A percentile compares a stretch with the other conserved stretches of the same genome.
phyloP scores from a whole-genome alignment of 192 early-diverging fungal species.

The Linnemannia hyalina region DNA sequence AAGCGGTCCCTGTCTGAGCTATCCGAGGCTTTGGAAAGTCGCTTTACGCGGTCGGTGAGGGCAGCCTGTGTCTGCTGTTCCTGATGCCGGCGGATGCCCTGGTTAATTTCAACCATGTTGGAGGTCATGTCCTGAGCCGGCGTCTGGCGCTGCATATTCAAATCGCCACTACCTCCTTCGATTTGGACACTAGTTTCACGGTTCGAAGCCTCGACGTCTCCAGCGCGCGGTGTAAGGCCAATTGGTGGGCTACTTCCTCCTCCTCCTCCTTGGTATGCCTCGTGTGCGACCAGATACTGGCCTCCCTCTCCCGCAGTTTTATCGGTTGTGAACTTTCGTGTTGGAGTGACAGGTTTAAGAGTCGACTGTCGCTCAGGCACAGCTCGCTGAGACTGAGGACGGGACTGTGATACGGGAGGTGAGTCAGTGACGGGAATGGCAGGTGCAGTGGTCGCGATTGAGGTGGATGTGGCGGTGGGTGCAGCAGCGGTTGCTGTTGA shows the following conservation, averaged over 20 bases:
- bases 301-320: constrained; percentile 40
- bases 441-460: background rate
- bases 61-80: constrained; percentile 49
- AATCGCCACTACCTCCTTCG: constrained; percentile 6
- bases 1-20: constrained; percentile 51
- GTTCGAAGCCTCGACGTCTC: constrained; percentile 12
- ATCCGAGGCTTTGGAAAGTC: constrained; percentile 49
- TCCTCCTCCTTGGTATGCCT: constrained; percentile 29
- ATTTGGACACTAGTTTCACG: constrained; percentile 24
- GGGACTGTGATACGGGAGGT: background rate
- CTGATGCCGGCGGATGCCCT: constrained; percentile 38
- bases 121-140: constrained; percentile 43
- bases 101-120: constrained; percentile 38
- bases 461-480: background rate
- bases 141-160: constrained; percentile 42
- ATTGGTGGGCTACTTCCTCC: background rate
- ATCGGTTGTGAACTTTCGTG: constrained; percentile 13
- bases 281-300: constrained; percentile 12
- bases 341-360: background rate
- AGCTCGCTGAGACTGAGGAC: background rate
- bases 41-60: constrained; percentile 45
- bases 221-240: constrained; percentile 30
- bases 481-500: constrained; percentile 1
- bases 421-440: background rate
- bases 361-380: background rate